Conservation (phyloP, 148 eudicot species). For the Rhododendron simsii region DNA sequence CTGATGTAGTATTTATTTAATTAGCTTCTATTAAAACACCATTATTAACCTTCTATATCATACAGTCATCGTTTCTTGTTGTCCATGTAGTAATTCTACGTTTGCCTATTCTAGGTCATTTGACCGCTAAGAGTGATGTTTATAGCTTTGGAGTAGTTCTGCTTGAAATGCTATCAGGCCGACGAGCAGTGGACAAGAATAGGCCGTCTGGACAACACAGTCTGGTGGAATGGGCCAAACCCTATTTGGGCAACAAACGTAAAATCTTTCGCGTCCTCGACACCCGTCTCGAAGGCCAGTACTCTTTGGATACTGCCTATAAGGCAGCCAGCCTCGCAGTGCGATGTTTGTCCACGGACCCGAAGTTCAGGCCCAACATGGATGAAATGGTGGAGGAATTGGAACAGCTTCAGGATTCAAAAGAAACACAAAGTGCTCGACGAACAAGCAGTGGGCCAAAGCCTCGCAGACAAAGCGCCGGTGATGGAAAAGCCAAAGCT, state of each 20-base stretch:
- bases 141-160: conserved; percentile 64
- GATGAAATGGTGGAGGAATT: conserved; percentile 59
- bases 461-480: conserved; percentile 47
- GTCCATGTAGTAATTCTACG: not conserved
- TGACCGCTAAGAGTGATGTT: conserved; percentile 53
- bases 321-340: conserved; percentile 57
- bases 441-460: conserved; percentile 23
- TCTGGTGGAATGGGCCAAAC: conserved; percentile 61
- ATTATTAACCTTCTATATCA: not conserved
- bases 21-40: not conserved
- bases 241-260: conserved; percentile 44
- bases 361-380: conserved; percentile 81
- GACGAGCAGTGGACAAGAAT: conserved; percentile 48
- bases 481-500: conserved; percentile 19
- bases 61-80: not conserved
- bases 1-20: not conserved
- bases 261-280: conserved; percentile 49
- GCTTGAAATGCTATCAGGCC: conserved; percentile 58
- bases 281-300: conserved; percentile 84
- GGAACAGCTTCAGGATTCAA: conserved; percentile 56
- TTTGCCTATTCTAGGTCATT: conserved; percentile 37
- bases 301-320: conserved; percentile 58
- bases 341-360: conserved; percentile 56
- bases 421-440: conserved; percentile 25
- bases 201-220: conserved; percentile 42